Conservation (phyloP, 2,329 filamentous ascomycete genomes). For the Rutstroemia sp. region DNA sequence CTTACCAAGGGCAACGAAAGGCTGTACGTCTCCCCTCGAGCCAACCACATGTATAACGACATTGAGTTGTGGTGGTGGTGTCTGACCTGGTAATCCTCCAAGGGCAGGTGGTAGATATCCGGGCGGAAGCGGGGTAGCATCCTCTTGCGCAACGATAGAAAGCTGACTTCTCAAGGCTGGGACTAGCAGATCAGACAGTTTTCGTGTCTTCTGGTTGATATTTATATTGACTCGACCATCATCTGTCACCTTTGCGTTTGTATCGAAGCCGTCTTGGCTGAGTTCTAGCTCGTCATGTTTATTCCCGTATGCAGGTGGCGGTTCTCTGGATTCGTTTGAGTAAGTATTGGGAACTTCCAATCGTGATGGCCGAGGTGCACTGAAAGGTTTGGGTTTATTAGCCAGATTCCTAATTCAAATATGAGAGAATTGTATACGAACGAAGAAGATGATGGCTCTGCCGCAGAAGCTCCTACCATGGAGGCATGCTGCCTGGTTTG, state of each 20-base stretch:
- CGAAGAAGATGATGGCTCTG: not conserved
- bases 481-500: not conserved
- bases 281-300: conserved; percentile 49
- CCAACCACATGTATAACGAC: conserved; percentile 71
- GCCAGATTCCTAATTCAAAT: not conserved
- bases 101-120: conserved; percentile 68
- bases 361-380: conserved; percentile 1
- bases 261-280: conserved; percentile 55
- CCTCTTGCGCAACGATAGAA: conserved; percentile 34
- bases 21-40: conserved; percentile 68
- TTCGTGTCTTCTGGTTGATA: conserved; percentile 63
- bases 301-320: conserved; percentile 53
- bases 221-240: conserved; percentile 76
- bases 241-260: conserved; percentile 54
- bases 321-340: conserved; percentile 13
- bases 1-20: conserved; percentile 64
- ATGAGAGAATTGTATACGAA: not conserved
- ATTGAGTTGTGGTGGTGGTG: conserved; percentile 53
- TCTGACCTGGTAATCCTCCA: conserved; percentile 55
- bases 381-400: not conserved
- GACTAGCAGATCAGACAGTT: conserved; percentile 59
- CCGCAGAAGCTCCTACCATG: not conserved
- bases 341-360: conserved; percentile 18
- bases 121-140: conserved; percentile 48
- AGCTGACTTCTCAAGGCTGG: conserved; percentile 54